Conservation (phyloP, 352 stramenopile genomes). For the Globisporangium perplexum region DNA sequence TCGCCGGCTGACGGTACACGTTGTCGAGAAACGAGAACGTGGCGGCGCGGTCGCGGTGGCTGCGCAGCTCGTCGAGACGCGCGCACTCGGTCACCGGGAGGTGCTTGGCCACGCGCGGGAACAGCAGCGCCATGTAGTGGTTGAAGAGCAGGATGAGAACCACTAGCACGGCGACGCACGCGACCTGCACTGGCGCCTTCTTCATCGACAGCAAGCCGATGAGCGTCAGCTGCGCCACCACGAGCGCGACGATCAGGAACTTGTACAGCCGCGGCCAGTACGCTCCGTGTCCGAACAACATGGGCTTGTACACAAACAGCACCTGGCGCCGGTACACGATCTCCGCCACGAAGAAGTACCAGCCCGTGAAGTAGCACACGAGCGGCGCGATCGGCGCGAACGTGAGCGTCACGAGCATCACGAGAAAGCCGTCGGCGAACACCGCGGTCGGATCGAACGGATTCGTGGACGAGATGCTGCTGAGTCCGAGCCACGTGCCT, state of each 20-base stretch:
- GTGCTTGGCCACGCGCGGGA: slow-evolving; percentile 50
- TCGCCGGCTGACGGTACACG: slow-evolving; percentile 66
- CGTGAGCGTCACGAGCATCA: slow-evolving; percentile 70
- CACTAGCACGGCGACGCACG: slow-evolving; percentile 19
- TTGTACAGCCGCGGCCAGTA: slow-evolving; percentile 75
- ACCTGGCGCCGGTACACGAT: slow-evolving; percentile 66
- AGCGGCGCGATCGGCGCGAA: slow-evolving; percentile 75
- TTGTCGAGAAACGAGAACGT: slow-evolving; percentile 63
- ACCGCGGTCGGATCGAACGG: slow-evolving; percentile 52
- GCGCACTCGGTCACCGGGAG: slow-evolving; percentile 57
- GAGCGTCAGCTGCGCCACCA: slow-evolving; percentile 70
- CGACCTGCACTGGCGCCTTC: slow-evolving; percentile 26
- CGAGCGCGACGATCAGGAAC: slow-evolving; percentile 67
- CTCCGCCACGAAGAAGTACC: slow-evolving; percentile 68
- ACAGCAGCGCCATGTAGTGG: slow-evolving; percentile 50
- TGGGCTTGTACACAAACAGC: slow-evolving; percentile 63
- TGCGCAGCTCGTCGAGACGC: slow-evolving; percentile 38
- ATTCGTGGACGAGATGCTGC: slow-evolving; percentile 38
- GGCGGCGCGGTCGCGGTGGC: slow-evolving; percentile 18
- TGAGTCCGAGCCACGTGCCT: slow-evolving; percentile 48
- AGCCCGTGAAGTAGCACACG: slow-evolving; percentile 67
- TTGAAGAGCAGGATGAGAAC: slow-evolving; percentile 53
- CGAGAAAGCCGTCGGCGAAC: slow-evolving; percentile 60
- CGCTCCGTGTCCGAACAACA: slow-evolving; percentile 47
- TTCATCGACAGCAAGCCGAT: slow-evolving; percentile 80